Conservation (phyloP, 495 filamentous ascomycete genomes). For the Daldinia concentrica region DNA sequence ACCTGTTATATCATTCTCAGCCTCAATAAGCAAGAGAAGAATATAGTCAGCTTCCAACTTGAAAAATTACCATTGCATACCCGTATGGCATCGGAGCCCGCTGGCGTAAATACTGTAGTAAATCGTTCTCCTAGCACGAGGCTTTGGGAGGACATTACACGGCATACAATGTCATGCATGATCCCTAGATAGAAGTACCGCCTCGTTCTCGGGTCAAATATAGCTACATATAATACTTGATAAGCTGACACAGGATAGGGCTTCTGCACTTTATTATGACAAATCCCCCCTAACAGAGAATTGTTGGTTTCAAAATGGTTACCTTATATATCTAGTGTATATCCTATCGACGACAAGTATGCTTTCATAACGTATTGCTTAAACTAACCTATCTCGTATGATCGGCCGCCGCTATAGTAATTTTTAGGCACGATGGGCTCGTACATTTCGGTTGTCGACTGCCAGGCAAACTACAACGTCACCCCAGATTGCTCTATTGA, state of each 20-base stretch:
- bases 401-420: neutral
- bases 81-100: neutral
- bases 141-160: neutral
- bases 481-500: conserved; percentile 31
- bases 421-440: conserved; percentile 39
- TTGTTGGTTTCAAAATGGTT: neutral
- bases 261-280: neutral
- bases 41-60: neutral
- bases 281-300: neutral
- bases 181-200: neutral
- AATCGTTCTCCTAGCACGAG: neutral
- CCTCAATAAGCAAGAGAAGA: neutral
- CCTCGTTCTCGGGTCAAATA: neutral
- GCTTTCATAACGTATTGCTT: neutral
- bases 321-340: neutral
- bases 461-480: conserved; percentile 36
- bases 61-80: neutral
- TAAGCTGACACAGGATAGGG: neutral
- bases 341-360: neutral
- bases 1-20: neutral
- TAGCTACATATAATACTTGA: neutral
- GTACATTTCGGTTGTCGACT: conserved; percentile 41
- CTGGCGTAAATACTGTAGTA: neutral
- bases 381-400: neutral
- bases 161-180: neutral